Evolutionary conservation across 1,284 basidiomycete genomes (phyloP), one percentile per base, ranked within the genome.

Genomic region (Boletus smithii): DNA sequence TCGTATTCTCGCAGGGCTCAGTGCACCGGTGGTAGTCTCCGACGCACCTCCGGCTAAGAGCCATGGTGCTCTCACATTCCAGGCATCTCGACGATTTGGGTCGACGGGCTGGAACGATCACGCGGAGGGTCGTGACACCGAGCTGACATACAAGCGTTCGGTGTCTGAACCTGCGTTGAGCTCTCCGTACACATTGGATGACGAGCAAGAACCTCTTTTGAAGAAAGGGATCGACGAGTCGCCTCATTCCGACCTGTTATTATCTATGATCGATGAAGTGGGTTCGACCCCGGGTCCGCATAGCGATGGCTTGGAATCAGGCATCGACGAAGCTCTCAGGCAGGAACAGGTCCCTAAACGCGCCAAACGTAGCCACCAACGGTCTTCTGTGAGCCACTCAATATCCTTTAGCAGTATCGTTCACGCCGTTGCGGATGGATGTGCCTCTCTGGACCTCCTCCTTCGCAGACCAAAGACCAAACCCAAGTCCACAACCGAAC

Each of bases 391-490:
- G 34, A 42, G 1, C 7, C 35, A 46, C 11, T 64, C 55, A 16
- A 45, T 53, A 30, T 55, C 60, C 9, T 39, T 62, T 17, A 50
- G 36, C 18, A 53, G 26, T 23, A 42, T 62, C 11, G 7, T 53
- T 3, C 51, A 46, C 8, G 48, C 57, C 4, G 48, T 56, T 14
- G 32, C 46, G 5, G 57, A 51, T 10, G 48, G 57, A 20, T 60
- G 27, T 42, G 44, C 49, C 27, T 49, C 58, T 16, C 38, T 60
- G 11, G 55, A 63, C 18, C 43, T 44, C 35, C 35, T 58, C 30
- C 44, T 53, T 45, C 58, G 54, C 33, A 59, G 44, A 36, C 32
- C 35, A 11, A 62, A 48, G 45, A 6, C 30, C 3, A 62, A 49
- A 24, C 10, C 5, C 24, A 48, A 32, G 35, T 8, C 29, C 23